Evolutionary conservation across 139 green algal genomes (phyloP).

Genomic region (Chlorokybus atmophyticus): DNA sequence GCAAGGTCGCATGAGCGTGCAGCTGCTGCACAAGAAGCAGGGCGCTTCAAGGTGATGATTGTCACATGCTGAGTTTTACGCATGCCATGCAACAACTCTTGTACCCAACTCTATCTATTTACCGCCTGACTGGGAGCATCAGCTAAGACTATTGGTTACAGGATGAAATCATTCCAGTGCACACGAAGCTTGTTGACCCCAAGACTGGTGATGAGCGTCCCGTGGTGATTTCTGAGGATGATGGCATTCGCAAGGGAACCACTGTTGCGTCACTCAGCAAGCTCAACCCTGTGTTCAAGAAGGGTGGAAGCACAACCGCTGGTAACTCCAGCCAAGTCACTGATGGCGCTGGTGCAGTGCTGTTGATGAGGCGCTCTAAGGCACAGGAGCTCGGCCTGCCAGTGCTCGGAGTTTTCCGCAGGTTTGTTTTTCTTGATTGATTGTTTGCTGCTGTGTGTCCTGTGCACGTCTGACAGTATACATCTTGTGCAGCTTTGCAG

Average conservation of each 20-base stretch:
- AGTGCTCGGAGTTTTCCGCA: slow-evolving; percentile 85
- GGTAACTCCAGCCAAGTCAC: slow-evolving; percentile 69
- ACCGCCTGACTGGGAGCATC: too few relatives aligned
- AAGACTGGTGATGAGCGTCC: slow-evolving; percentile 61
- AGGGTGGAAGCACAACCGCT: slow-evolving; percentile 81
- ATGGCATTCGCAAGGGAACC: slow-evolving; percentile 71
- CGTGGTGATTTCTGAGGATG: slow-evolving; percentile 66
- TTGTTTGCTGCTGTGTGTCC: too few relatives aligned
- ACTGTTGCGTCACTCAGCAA: slow-evolving; percentile 49
- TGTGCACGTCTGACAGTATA: too few relatives aligned
- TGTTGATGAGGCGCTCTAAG: slow-evolving; percentile 89
- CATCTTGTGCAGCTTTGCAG: slow-evolving; percentile 60
- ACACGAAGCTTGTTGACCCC: slow-evolving; percentile 60
- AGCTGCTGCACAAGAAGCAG: slow-evolving; percentile 54
- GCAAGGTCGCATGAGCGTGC: slow-evolving; percentile 64
- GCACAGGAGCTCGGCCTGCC: slow-evolving; percentile 62
- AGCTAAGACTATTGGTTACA: too few relatives aligned
- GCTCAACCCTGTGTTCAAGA: slow-evolving; percentile 83
- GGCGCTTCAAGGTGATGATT: slow-evolving; percentile 80
- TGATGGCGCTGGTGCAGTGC: slow-evolving; percentile 74
- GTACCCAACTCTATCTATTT: too few relatives aligned
- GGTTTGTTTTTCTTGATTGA: too few relatives aligned
- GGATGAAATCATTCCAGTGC: slow-evolving; percentile 92
- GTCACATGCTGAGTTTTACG: too few relatives aligned
- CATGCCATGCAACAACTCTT: too few relatives aligned